Evolutionary conservation across 2,329 filamentous ascomycete species (phyloP).

Genomic region (Emergomyces africanus): DNA sequence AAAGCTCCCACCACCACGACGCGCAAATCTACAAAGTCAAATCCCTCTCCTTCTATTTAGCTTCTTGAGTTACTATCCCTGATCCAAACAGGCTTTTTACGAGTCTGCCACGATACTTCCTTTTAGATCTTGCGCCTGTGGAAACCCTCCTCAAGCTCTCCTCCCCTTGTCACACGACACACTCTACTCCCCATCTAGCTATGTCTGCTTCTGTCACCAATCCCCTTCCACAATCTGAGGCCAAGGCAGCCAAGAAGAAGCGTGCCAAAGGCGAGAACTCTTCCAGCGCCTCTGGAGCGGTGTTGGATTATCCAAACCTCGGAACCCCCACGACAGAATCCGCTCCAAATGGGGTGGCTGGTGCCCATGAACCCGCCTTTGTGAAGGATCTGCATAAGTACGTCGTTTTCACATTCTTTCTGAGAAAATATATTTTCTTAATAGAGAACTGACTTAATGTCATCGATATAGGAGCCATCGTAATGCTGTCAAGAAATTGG

Average conservation of each 20-base stretch:
- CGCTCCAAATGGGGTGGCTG: conserved; percentile 40
- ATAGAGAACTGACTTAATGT: conserved; percentile 7
- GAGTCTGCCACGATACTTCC: conserved; percentile 9
- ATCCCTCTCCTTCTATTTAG: conserved; percentile 3
- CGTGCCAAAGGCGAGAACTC: conserved; percentile 34
- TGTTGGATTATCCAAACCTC: conserved; percentile 32
- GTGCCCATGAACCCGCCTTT: conserved; percentile 62
- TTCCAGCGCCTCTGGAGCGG: conserved; percentile 27
- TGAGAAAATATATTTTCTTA: background rate
- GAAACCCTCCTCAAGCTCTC: conserved; percentile 2
- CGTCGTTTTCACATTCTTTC: conserved; percentile 20
- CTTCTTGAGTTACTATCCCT: background rate
- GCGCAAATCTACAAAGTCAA: conserved; percentile 9
- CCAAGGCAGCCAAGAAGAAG: conserved; percentile 59
- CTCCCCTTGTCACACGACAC: conserved; percentile 10
- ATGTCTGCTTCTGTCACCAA: conserved; percentile 54
- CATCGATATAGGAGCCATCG: conserved; percentile 60
- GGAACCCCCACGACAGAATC: conserved; percentile 26
- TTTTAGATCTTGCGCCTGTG: background rate
- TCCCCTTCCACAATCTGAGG: conserved; percentile 50
- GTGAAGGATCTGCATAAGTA: conserved; percentile 87
- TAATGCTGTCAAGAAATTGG: conserved; percentile 88
- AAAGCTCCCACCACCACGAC: background rate
- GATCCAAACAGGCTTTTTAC: conserved; percentile 1
- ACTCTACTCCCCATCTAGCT: conserved; percentile 11